A percentile compares a stretch with the other conserved stretches of the same genome.
These are phyloP conservation scores for Neocallimastix lanati DNA, from an alignment of 192 early-diverging fungal species.

Conservation along the genomic window DNA sequence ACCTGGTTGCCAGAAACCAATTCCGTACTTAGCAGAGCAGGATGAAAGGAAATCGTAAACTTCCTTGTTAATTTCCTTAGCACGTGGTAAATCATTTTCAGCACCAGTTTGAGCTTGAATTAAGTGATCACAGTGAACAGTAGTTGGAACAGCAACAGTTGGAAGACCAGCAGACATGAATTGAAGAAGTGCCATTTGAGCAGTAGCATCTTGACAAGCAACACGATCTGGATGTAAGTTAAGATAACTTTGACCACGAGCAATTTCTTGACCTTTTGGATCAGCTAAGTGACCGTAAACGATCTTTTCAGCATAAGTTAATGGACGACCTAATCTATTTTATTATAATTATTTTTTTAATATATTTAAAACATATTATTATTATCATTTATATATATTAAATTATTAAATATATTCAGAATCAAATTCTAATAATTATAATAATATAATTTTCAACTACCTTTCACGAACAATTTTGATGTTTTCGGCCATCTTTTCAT, in stretches of 20 bases:
- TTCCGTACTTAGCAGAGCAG: conserved; percentile 73
- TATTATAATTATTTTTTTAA: too few species aligned
- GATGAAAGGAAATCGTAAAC: conserved; percentile 81
- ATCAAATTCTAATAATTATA: too few species aligned
- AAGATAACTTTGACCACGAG: conserved; percentile 78
- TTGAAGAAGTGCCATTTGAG: conserved; percentile 85
- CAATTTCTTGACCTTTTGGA: conserved; percentile 83
- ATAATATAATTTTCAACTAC: too few species aligned
- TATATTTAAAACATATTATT: too few species aligned
- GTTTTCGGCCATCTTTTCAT: conserved; percentile 88
- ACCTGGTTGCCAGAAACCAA: conserved; percentile 92
- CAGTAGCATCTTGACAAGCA: conserved; percentile 96
- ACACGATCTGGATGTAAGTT: conserved; percentile 95
- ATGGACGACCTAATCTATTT: conserved; percentile 65
- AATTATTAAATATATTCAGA: too few species aligned
- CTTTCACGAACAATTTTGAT: conserved; percentile 80
- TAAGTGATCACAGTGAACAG: conserved; percentile 94
- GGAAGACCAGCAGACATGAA: conserved; percentile 85
- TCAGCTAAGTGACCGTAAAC: conserved; percentile 96
- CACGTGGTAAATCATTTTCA: conserved; percentile 59
- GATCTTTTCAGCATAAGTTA: conserved; percentile 94
- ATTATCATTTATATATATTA: too few species aligned
- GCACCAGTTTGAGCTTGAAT: conserved; percentile 82
- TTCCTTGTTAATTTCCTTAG: conserved; percentile 78
- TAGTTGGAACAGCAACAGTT: conserved; percentile 74